phyloP scores from a whole-genome alignment of 495 filamentous ascomycete species.

The Neurospora terricola region DNA sequence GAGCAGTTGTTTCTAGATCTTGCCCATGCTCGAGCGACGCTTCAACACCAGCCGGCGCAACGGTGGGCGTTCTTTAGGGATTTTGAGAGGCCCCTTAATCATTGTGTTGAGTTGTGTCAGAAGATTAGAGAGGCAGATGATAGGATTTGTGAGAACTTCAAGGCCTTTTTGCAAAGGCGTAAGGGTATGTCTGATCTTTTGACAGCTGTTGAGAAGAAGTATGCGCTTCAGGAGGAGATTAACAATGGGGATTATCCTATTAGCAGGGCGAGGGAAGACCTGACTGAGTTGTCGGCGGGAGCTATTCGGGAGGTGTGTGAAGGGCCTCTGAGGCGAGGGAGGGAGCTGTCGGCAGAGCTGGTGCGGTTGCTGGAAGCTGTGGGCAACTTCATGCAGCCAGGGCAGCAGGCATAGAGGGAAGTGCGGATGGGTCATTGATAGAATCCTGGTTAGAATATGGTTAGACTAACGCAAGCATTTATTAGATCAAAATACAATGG shows the following conservation, averaged over 20 bases:
- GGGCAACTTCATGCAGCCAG: not conserved
- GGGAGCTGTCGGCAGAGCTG: not conserved
- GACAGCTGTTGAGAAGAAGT: not conserved
- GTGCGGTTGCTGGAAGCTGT: not conserved
- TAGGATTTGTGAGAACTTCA: not conserved
- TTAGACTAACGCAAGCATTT: not conserved
- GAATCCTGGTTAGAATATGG: not conserved
- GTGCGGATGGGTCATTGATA: not conserved
- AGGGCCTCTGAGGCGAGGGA: not conserved
- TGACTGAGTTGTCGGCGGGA: not conserved
- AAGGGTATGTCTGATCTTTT: not conserved
- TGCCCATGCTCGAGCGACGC: not conserved
- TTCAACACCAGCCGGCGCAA: not conserved
- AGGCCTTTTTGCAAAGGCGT: not conserved
- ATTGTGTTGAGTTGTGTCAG: not conserved
- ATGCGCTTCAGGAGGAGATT: not conserved
- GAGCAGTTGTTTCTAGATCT: rapidly evolving
- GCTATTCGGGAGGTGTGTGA: not conserved
- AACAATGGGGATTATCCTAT: not conserved
- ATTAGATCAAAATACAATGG: not conserved
- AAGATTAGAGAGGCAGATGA: not conserved
- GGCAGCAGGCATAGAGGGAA: not conserved
- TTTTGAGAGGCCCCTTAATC: not conserved
- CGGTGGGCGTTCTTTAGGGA: not conserved
- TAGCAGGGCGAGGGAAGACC: not conserved